phyloP scores from a whole-genome alignment of 805 yeast species.

The Starmerella vaccinii region DNA sequence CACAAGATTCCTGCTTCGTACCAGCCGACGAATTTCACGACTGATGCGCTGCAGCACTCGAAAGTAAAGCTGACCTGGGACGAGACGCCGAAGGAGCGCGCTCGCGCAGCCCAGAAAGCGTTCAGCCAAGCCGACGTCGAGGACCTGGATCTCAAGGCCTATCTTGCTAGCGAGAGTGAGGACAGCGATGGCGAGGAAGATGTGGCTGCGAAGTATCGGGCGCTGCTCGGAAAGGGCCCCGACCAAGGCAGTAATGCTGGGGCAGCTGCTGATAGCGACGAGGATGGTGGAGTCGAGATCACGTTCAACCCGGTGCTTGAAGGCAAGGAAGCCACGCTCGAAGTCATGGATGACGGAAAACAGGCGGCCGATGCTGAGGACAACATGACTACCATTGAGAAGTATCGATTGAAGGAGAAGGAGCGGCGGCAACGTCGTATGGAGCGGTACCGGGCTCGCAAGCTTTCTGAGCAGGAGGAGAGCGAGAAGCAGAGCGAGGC shows the following conservation, averaged over 20 bases:
- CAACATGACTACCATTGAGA: conserved; percentile 68
- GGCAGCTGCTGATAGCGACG: conserved; percentile 32
- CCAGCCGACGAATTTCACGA: conserved; percentile 70
- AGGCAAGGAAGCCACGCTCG: conserved; percentile 33
- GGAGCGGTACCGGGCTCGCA: conserved; percentile 58
- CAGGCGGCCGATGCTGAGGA: conserved; percentile 28
- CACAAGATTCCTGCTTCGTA: conserved; percentile 62
- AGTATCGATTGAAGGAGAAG: conserved; percentile 76
- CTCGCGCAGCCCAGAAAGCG: conserved; percentile 62
- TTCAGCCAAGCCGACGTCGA: conserved; percentile 64
- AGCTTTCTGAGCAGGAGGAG: conserved; percentile 40
- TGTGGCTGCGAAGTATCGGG: conserved; percentile 23
- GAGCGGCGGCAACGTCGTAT: conserved; percentile 82
- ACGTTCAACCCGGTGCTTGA: conserved; percentile 84
- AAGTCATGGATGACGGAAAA: conserved; percentile 12
- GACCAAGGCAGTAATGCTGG: background rate
- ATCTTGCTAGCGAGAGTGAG: conserved; percentile 31
- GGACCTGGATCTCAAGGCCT: conserved; percentile 68
- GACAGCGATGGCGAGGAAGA: conserved; percentile 19
- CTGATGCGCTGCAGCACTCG: conserved; percentile 93
- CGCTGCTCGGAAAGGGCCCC: conserved; percentile 14
- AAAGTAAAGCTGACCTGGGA: conserved; percentile 97
- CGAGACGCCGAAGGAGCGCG: conserved; percentile 88
- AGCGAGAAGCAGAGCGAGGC: conserved; percentile 34
- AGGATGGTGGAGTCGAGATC: conserved; percentile 82